Evolutionary conservation across 768 basidiomycete genomes (phyloP), one percentile per base, ranked within the genome.

Genomic region (Macrocybe gigantea): DNA sequence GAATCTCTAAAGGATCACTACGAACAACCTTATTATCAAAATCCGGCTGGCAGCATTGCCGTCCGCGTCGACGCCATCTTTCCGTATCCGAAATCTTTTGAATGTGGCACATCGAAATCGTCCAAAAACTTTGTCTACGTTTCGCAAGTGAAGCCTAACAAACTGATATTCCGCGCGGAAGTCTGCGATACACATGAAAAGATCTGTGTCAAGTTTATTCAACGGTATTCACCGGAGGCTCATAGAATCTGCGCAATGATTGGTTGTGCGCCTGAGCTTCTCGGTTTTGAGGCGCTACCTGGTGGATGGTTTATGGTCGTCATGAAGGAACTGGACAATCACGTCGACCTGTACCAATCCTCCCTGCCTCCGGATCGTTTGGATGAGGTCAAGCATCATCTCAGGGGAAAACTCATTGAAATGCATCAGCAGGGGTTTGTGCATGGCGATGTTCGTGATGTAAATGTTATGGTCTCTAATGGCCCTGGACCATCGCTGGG

Each of bases 251-350:
- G 51, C 42, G 63, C 56, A 8, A n/a, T 32, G 5, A 39, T 49
- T 11, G 58, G 50, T 7, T 38, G 31, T 29, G 63, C 63, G 6
- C 61, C 61, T 1, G 40, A 30, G 14, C 50, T 64, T 5, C 38
- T 44, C 0, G 63, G 63, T 7, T 59, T 60, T 29, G 53, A 64
- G 34, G 31, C 7, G 14, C 35, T 64, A 11, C 47, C 60, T 15
- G 60, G 64, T 3, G 58, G 53, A 7, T 64, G 60, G 63, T 47
- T 9, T 15, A 61, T 64, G 54, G 53, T 64, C 10, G 60, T 64
- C 9, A 63, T 64, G 62, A 59, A 64, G 5, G 7, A 9, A 10
- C 34, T 52, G 12, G 37, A 43, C 5, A 41, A 54, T 0, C 48
- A 55, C 6, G 49, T 49, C 11, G 30, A 41, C 6, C 14, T 33